Percentiles rank a stretch among this genome's conserved stretches.
phyloP scores from a whole-genome alignment of 1,284 basidiomycete genomes.

The Hypsizygus ulmarius region DNA sequence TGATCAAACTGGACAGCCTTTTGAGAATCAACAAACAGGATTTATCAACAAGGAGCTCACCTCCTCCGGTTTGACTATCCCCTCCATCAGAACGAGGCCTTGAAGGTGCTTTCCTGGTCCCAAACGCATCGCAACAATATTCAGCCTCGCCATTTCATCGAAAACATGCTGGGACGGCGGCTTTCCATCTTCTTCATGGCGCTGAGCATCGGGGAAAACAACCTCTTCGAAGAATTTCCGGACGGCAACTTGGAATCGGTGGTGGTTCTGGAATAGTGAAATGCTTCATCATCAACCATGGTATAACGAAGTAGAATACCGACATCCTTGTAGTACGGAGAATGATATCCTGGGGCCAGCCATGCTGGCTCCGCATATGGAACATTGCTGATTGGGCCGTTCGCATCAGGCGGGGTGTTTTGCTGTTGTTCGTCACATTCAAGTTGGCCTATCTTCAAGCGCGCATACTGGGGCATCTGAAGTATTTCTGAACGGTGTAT shows the following conservation, averaged over 20 bases:
- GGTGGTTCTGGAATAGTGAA: conserved; percentile 41
- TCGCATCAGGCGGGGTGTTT: conserved; percentile 14
- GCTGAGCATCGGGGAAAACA: conserved; percentile 41
- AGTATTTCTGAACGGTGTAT: conserved; percentile 82
- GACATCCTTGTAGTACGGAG: conserved; percentile 70
- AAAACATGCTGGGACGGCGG: conserved; percentile 62
- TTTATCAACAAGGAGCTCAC: conserved; percentile 1
- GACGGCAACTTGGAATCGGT: conserved; percentile 53
- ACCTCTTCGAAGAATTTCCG: conserved; percentile 36
- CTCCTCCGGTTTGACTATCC: conserved; percentile 83
- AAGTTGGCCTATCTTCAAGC: conserved; percentile 69
- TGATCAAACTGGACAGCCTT: conserved; percentile 57
- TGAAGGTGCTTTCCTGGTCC: conserved; percentile 85
- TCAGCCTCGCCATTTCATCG: conserved; percentile 70
- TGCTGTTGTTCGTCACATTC: conserved; percentile 56
- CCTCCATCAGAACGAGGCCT: conserved; percentile 79
- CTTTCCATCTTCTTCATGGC: conserved; percentile 76
- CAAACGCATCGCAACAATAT: conserved; percentile 88
- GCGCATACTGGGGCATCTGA: conserved; percentile 65
- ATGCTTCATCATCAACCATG: neutral
- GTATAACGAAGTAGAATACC: conserved; percentile 4
- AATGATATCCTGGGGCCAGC: conserved; percentile 63
- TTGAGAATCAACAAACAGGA: neutral
- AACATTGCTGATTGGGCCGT: conserved; percentile 64
- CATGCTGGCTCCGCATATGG: conserved; percentile 86